Conservation (phyloP, 2,329 filamentous ascomycete genomes). For the Fusarium graminum region DNA sequence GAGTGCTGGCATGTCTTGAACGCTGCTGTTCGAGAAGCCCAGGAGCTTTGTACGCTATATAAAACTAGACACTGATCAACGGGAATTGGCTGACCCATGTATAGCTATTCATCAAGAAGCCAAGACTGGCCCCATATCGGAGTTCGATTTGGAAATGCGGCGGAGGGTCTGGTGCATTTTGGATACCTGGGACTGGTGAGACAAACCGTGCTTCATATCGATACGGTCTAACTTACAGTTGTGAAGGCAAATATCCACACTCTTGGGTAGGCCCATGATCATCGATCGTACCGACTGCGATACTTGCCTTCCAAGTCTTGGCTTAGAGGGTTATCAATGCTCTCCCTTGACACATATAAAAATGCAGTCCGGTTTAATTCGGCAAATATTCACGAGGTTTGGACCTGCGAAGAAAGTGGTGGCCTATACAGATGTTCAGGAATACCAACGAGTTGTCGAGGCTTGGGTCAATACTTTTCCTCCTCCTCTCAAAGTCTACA, state of each 20-base stretch:
- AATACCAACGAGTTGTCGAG: conserved; percentile 55
- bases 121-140: conserved; percentile 44
- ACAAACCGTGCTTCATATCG: not conserved
- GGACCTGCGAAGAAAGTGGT: conserved; percentile 50
- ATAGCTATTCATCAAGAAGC: conserved; percentile 53
- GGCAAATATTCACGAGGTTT: conserved; percentile 51
- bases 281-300: conserved; percentile 54
- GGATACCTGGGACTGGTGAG: conserved; percentile 57
- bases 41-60: conserved; percentile 51
- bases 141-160: conserved; percentile 55
- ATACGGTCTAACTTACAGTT: not conserved
- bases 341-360: conserved; percentile 56
- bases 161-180: conserved; percentile 56
- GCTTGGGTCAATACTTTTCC: conserved; percentile 61
- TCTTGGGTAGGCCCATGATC: conserved; percentile 53
- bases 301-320: conserved; percentile 51
- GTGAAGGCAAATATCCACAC: conserved; percentile 54
- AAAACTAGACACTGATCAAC: no score
- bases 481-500: conserved; percentile 54
- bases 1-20: conserved; percentile 56
- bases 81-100: conserved; percentile 11
- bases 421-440: conserved; percentile 49
- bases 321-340: conserved; percentile 50
- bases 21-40: conserved; percentile 54
- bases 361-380: conserved; percentile 54